These are phyloP conservation scores for Eucalyptus rudis DNA, from an alignment of 345 rosid genomes.

Conservation along the genomic window DNA sequence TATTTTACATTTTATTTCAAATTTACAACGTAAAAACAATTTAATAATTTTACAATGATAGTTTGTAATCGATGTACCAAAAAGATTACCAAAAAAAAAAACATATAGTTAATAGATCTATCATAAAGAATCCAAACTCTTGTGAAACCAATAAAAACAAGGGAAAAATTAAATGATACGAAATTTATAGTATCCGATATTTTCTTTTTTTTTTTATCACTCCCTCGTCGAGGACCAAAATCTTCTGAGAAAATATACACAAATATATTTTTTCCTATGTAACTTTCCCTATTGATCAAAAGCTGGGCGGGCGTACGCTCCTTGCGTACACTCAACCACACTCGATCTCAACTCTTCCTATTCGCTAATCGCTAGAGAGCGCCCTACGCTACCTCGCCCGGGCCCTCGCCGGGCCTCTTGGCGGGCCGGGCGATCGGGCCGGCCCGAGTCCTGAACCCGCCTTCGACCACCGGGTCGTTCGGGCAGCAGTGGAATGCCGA, in stretches of 20 bases:
- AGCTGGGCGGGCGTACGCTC: not conserved
- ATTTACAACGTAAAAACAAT: not conserved
- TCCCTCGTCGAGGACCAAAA: not conserved
- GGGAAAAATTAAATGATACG: not conserved
- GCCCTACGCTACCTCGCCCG: not conserved
- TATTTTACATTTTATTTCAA: not conserved
- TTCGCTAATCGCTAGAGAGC: not conserved
- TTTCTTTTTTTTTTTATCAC: not conserved
- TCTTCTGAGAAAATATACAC: not conserved
- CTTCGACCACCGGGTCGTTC: constrained; percentile 14
- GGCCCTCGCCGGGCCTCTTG: not conserved
- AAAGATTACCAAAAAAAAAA: not conserved
- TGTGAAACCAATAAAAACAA: not conserved
- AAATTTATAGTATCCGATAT: not conserved
- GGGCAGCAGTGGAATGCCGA: constrained; percentile 35
- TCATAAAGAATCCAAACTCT: not conserved
- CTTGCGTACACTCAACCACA: not conserved
- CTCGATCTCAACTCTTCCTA: not conserved
- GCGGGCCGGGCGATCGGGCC: constrained; percentile 50
- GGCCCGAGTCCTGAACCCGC: constrained; percentile 25
- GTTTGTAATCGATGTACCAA: not conserved
- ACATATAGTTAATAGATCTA: not conserved
- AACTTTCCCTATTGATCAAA: not conserved
- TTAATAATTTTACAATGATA: not conserved
- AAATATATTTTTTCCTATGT: not conserved